Percentiles rank a stretch among this genome's conserved stretches.
phyloP scores from a whole-genome alignment of 1,139 yeast genomes.

The Arxiozyma heterogenica region DNA sequence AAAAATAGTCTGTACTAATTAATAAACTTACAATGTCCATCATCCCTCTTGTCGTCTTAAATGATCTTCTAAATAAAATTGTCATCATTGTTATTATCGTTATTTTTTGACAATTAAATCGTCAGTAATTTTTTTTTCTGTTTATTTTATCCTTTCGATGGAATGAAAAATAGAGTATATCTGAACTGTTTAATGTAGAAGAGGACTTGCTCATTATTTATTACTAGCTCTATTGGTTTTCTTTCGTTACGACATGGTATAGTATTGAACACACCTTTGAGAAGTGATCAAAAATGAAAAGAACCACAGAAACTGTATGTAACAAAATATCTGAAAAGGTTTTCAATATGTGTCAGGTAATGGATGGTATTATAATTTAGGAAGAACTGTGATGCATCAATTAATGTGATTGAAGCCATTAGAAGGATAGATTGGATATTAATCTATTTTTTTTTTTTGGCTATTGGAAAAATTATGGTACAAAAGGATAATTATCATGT shows the following conservation, averaged over 20 bases:
- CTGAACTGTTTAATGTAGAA: too few species aligned
- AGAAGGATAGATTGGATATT: neutral
- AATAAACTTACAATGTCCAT: too few species aligned
- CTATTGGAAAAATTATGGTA: neutral
- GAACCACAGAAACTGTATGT: constrained; percentile 6
- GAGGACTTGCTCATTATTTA: neutral
- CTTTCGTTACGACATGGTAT: neutral
- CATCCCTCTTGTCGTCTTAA: neutral
- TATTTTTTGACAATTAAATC: neutral
- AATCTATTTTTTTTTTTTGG: neutral
- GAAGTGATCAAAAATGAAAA: constrained; percentile 3
- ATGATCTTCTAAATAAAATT: neutral
- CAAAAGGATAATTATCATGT: neutral
- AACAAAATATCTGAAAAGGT: neutral
- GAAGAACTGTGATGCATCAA: neutral
- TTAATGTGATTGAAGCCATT: neutral
- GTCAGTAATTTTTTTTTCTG: neutral
- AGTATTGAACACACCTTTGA: neutral
- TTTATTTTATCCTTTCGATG: neutral
- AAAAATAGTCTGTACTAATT: too few species aligned
- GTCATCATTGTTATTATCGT: neutral
- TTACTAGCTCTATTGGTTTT: neutral
- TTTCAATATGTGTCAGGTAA: neutral
- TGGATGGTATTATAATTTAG: neutral
- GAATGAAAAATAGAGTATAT: neutral